phyloP scores from a whole-genome alignment of 2,329 filamentous ascomycete species.

The Colletotrichum gloeosporioides region DNA sequence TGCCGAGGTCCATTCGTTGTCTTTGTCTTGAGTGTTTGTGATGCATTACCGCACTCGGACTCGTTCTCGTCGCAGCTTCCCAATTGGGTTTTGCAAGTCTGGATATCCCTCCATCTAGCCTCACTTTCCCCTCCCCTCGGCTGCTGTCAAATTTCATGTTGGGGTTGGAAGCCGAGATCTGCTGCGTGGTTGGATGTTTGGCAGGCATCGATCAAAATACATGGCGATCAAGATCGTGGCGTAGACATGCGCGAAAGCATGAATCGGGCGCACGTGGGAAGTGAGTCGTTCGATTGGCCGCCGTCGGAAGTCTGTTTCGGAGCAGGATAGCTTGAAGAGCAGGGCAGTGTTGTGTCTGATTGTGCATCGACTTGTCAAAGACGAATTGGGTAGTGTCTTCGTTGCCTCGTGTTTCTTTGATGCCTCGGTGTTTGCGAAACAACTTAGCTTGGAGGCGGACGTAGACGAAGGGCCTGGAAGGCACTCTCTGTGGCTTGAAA shows the following conservation, averaged over 20 bases:
- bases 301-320: conserved; percentile 15
- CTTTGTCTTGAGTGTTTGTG: background rate
- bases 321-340: background rate
- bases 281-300: background rate
- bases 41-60: conserved; percentile 13
- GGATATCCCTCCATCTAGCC: background rate
- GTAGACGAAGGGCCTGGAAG: background rate
- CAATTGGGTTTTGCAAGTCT: background rate
- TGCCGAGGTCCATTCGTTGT: conserved; percentile 3
- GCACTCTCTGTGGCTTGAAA: background rate
- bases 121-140: background rate
- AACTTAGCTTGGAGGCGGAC: background rate
- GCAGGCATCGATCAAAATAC: background rate
- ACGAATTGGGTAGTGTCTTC: background rate
- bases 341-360: background rate
- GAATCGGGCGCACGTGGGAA: conserved; percentile 2
- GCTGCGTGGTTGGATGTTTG: background rate
- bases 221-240: background rate
- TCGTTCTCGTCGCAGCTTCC: conserved; percentile 13
- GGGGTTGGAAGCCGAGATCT: background rate
- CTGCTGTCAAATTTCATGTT: background rate
- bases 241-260: background rate
- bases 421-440: conserved; percentile 11
- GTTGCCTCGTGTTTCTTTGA: background rate
- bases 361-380: background rate